Percentiles rank a stretch among this genome's conserved stretches.
Evolutionary conservation across 2,329 filamentous ascomycete genomes (phyloP).

Genomic region (Penicillium sp.): DNA sequence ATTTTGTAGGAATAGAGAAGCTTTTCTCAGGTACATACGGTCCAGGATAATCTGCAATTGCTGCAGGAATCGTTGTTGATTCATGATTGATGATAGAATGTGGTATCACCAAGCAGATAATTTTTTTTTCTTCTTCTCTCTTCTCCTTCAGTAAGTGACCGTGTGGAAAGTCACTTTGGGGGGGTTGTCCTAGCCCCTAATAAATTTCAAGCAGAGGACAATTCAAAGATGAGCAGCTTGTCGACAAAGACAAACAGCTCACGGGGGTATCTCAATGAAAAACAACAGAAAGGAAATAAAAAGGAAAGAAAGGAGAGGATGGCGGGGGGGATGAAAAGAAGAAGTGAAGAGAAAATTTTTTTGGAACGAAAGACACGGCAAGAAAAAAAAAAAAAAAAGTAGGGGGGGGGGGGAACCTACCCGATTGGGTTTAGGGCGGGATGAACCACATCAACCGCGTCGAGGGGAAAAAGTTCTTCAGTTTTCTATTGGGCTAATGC

Average conservation of each 20-base stretch:
- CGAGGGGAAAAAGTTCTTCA: background rate
- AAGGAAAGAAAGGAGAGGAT: constrained; percentile 30
- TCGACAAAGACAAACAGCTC: constrained; percentile 38
- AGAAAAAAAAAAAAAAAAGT: constrained; percentile 32
- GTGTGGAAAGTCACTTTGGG: constrained; percentile 1
- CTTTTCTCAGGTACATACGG: constrained; percentile 64
- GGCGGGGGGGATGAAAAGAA: constrained; percentile 26
- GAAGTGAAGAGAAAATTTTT: constrained; percentile 20
- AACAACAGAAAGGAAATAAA: constrained; percentile 37
- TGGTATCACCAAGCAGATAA: constrained; percentile 17
- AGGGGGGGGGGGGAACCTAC: constrained; percentile 25
- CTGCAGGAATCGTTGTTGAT: constrained; percentile 81
- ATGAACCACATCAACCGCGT: constrained; percentile 10
- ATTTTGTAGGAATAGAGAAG: background rate
- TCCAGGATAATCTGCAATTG: constrained; percentile 87
- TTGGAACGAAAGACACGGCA: constrained; percentile 16
- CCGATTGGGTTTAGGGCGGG: constrained; percentile 29
- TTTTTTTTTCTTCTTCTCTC: constrained; percentile 13
- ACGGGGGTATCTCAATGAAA: constrained; percentile 38
- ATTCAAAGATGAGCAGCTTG: constrained; percentile 37
- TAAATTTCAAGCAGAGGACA: constrained; percentile 20
- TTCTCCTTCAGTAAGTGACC: background rate
- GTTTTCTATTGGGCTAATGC: background rate
- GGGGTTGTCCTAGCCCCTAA: constrained; percentile 28
- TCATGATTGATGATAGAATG: constrained; percentile 61